A percentile compares a stretch with the other conserved stretches of the same genome.
Evolutionary conservation across 305 asterid species (phyloP).

Genomic region (Lippia alba): DNA sequence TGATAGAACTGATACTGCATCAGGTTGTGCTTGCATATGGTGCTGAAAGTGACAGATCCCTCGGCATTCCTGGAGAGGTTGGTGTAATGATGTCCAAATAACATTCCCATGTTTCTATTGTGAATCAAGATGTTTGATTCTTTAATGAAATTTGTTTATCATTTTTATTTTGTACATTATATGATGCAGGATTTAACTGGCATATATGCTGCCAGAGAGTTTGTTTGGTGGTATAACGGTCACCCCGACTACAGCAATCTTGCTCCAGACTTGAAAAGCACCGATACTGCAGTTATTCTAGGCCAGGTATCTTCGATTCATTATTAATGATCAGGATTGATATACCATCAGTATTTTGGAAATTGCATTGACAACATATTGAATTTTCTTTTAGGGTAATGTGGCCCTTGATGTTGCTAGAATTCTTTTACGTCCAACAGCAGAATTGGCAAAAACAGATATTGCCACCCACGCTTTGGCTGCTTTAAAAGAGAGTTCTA

Average conservation of each 20-base stretch:
- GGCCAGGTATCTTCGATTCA: constrained; percentile 69
- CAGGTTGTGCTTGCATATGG: constrained; percentile 97
- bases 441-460: constrained; percentile 85
- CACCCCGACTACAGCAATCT: constrained; percentile 84
- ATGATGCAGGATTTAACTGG: constrained; percentile 64
- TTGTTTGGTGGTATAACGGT: constrained; percentile 98
- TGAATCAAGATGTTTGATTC: constrained; percentile 12
- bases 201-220: constrained; percentile 81
- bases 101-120: background rate
- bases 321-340: background rate
- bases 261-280: constrained; percentile 72
- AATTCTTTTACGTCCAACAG: constrained; percentile 79
- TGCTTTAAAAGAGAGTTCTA: constrained; percentile 71
- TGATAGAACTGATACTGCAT: constrained; percentile 18
- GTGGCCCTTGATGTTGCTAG: constrained; percentile 97
- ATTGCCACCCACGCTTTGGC: constrained; percentile 83
- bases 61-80: constrained; percentile 91
- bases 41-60: constrained; percentile 90
- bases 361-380: constrained; percentile 14
- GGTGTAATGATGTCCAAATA: constrained; percentile 27
- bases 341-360: too few relatives aligned
- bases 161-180: constrained; percentile 22
- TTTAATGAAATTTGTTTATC: background rate
- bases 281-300: constrained; percentile 83
- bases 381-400: constrained; percentile 62